Evolutionary conservation across 2,329 filamentous ascomycete genomes (phyloP), one percentile per base, ranked within the genome.

Genomic region (Aureobasidium musti): DNA sequence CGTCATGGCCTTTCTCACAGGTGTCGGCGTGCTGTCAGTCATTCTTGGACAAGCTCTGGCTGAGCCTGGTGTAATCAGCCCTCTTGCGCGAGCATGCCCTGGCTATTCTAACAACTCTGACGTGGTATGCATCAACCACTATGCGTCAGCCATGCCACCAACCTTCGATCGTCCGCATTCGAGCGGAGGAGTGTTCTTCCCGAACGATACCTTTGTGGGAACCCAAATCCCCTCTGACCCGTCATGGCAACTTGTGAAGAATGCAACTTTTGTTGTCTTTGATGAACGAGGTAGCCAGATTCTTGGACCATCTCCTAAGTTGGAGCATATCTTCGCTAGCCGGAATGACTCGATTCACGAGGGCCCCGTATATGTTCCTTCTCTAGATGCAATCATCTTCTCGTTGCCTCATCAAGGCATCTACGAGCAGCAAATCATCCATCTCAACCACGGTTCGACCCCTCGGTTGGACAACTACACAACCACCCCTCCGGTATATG

Each of bases 371-470:
- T 81, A 79, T 54, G 76, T 79, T 3, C 74, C 77, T 7, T 71
- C 72, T 26, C 75, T 77, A 56, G 80, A 80, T 69, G 77, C 79
- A 66, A 71, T 81, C 26, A 79, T 77, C 70, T 67, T 80, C 41
- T 77, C n/a, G 71, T 74, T 8, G 74, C 77, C 37, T 76, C 77
- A 23, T 66, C 76, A 39, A 77, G 77, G 23, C 73, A 73, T 68
- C 69, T 80, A 6, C 74, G 76, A 4, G 77, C 60, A 80, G 65
- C 66, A 72, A 6, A 71, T 73, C 19, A 66, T 80, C 5, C 74
- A 80, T 70, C 74, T 84, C 63, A 81, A 82, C n/a, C n/a, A n/a
- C 70, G 73, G 79, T 65, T 71, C 75, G 69, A 81, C 73, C 69
- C 81, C 72, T 61, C 78, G 69, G 66, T 72, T 79, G 30, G 76